Evolutionary conservation across 2,329 filamentous ascomycete species (phyloP), one percentile per base, ranked within the genome.

Genomic region (Cladorrhinum sp.): DNA sequence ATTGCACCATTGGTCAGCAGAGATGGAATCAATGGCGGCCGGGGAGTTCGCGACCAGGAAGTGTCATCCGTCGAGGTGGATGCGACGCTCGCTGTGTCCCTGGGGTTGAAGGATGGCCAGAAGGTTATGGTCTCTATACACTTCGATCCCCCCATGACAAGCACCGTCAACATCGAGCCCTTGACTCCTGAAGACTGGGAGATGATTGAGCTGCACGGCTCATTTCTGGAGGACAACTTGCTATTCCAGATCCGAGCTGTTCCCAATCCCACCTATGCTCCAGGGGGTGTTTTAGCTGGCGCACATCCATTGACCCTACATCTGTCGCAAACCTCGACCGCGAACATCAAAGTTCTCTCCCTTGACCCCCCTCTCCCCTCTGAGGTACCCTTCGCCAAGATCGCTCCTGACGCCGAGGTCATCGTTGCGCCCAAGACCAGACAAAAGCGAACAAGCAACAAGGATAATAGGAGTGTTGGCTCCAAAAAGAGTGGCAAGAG

Each of bases 161-260:
- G 97, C 74, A 98, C 93, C 1, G 89, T 99, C 74, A 92, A 97
- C 72, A 98, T 99, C 68, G 96, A 99, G 73, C 95, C 95, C 32
- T 77, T 98, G 69, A 98, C 95, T 0, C 87, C 93, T 1, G 92
- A 96, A 61, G 95, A 99, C 73, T 99, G 95, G 95, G 95, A 99
- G 76, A 96, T 98, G 69, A 98, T 99, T 68, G 95, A 99, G 75
- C 80, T 99, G 1, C 95, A 99, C 78, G 95, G 95, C 4, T 95
- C 89, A 16, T 99, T 98, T 71, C 81, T 99, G 55, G 95, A 99
- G 72, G 81, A 97, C 65, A 98, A 99, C 74, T 86, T 99, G 56
- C 81, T 96, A 29, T 90, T 89, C 50, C 95, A 99, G 77, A 93
- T 99, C 68, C 89, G 95, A 69, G 93, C 93, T 18, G 80, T 99